Conservation (phyloP, 345 rosid genomes). For the Sapria himalayana region DNA sequence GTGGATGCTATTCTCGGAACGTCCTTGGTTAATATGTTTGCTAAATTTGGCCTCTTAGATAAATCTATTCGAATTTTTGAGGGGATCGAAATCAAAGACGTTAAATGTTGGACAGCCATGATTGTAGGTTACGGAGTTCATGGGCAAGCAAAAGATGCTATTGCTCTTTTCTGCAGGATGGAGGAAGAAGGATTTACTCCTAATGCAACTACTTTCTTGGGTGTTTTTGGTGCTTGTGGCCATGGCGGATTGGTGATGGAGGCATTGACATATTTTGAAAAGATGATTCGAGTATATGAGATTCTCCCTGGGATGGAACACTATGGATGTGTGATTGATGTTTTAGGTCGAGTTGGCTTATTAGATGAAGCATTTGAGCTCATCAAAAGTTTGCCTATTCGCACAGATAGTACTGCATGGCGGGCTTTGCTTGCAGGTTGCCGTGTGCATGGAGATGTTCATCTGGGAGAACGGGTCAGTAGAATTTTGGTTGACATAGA, state of each 20-base stretch:
- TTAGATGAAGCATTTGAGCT: conserved; percentile 36
- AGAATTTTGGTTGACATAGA: conserved; percentile 20
- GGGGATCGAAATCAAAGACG: conserved; percentile 31
- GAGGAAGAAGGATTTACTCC: conserved; percentile 28
- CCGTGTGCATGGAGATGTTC: conserved; percentile 32
- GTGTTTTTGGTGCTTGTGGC: conserved; percentile 42
- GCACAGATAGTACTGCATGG: conserved; percentile 36
- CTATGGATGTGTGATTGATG: conserved; percentile 45
- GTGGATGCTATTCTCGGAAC: conserved; percentile 37
- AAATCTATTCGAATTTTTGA: conserved; percentile 24
- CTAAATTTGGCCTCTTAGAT: conserved; percentile 32
- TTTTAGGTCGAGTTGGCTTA: conserved; percentile 44
- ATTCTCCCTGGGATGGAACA: conserved; percentile 33
- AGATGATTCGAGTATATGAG: conserved; percentile 27
- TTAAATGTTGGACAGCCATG: conserved; percentile 41
- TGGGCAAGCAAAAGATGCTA: conserved; percentile 32
- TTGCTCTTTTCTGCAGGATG: conserved; percentile 26
- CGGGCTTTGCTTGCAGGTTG: conserved; percentile 50
- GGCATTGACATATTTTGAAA: conserved; percentile 27
- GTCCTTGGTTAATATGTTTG: conserved; percentile 40
- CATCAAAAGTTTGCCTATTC: conserved; percentile 25
- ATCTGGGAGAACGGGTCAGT: conserved; percentile 22
- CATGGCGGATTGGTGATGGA: conserved; percentile 38
- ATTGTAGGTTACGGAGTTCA: conserved; percentile 35
- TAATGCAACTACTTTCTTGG: conserved; percentile 43